These are phyloP conservation scores for Zelonia costaricensis DNA, from an alignment of 208 protist species.

Conservation along the genomic window DNA sequence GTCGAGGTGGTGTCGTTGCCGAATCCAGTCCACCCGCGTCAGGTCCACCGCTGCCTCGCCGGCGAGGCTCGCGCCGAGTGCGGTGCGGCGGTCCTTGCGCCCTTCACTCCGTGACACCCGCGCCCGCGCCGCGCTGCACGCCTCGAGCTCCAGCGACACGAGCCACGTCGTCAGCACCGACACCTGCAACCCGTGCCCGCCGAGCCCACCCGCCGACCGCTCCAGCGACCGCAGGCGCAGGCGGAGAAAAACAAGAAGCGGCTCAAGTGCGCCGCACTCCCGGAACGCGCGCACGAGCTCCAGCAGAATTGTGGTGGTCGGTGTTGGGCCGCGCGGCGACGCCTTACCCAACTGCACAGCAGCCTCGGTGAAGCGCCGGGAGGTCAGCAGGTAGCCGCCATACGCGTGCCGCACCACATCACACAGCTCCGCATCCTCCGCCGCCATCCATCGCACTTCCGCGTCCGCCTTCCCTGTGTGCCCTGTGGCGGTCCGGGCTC, in stretches of 20 bases:
- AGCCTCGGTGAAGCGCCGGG: slow-evolving; percentile 15
- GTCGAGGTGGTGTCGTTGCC: slow-evolving; percentile 26
- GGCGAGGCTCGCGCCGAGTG: neutral
- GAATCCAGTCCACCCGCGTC: slow-evolving; percentile 18
- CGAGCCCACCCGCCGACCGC: slow-evolving; percentile 10
- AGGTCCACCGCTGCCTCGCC: neutral
- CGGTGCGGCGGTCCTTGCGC: neutral
- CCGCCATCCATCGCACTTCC: too few species aligned
- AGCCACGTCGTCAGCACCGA: slow-evolving; percentile 27
- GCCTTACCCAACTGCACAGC: slow-evolving; percentile 24
- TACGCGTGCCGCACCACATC: slow-evolving; percentile 12
- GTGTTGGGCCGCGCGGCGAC: neutral
- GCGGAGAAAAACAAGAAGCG: slow-evolving; percentile 10
- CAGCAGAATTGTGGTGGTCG: slow-evolving; percentile 6
- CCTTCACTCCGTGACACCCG: neutral
- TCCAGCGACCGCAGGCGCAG: slow-evolving; percentile 17
- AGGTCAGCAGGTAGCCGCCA: slow-evolving; percentile 14
- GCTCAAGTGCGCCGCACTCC: slow-evolving; percentile 10
- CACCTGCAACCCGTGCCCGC: slow-evolving; percentile 13
- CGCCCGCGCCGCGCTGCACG: slow-evolving; percentile 14
- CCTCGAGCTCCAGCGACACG: slow-evolving; percentile 17
- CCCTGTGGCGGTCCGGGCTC: too few species aligned
- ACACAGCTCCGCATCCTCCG: neutral
- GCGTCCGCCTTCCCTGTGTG: too few species aligned
- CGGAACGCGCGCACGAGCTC: slow-evolving; percentile 17